These are phyloP conservation scores for Vitis hybrid DNA, from an alignment of 177 flowering plant genomes.

Conservation along the genomic window DNA sequence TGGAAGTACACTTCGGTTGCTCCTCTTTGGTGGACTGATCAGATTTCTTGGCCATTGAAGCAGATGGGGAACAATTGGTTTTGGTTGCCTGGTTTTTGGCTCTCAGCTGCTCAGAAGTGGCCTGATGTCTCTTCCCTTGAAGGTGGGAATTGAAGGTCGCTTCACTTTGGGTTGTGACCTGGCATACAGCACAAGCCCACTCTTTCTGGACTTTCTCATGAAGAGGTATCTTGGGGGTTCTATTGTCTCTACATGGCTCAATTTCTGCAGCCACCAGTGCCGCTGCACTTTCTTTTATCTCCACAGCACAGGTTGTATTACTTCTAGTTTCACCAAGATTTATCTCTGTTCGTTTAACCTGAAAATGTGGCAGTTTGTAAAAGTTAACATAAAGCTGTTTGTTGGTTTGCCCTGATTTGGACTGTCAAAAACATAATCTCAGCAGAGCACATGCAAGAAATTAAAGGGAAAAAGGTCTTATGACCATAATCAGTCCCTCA, in stretches of 20 bases:
- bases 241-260: background rate
- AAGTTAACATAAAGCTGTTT: too few relatives aligned
- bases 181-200: constrained; percentile 17
- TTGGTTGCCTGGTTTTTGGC: constrained; percentile 3
- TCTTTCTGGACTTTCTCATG: constrained; percentile 10
- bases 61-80: background rate
- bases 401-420: too few relatives aligned
- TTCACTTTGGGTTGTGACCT: constrained; percentile 13
- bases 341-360: background rate
- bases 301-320: background rate
- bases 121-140: constrained; percentile 23
- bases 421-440: too few relatives aligned
- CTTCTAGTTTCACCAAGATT: background rate
- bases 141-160: constrained; percentile 12
- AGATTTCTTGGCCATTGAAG: constrained; percentile 2
- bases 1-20: too few relatives aligned
- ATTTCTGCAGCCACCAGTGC: background rate
- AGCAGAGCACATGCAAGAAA: too few relatives aligned
- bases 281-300: background rate
- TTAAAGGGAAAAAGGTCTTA: too few relatives aligned
- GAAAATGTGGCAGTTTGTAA: too few relatives aligned
- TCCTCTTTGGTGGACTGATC: too few relatives aligned
- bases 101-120: constrained; percentile 4
- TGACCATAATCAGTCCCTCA: too few relatives aligned
- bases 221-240: background rate